Evolutionary conservation across 2,329 filamentous ascomycete species (phyloP), one percentile per base, ranked within the genome.

Genomic region (Plectosphaerella cucumerina): DNA sequence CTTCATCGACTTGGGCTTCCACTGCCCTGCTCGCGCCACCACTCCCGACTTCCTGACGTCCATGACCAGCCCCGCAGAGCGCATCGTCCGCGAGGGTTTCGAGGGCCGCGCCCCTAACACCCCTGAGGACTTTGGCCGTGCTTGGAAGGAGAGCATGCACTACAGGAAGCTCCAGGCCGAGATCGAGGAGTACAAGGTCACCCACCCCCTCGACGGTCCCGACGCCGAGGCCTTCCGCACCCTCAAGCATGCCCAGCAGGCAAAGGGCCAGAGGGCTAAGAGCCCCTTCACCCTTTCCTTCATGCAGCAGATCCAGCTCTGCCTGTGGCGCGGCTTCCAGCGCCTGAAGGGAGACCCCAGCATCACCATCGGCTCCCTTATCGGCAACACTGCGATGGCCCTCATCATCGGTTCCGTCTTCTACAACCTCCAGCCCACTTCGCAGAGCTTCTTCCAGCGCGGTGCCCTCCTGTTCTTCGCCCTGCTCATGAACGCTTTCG

Each of bases 231-330:
- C 68, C 14, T 84, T 84, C 73, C 78, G 80, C 54, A 74, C 71
- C n/a, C 74, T 72, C 50, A 77, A 71, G 67, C 67, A 71, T 48
- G 72, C 72, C 14, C 77, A 82, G 64, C 80, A 84, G 63, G 78
- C 82, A 56, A 79, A 74, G 62, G 62, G 70, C 23, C 77, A 80
- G 63, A 86, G 89, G 3, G 67, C 77, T 46, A 82, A 82, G 65
- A 95, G 90, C 1, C 90, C 92, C 0, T 96, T 86, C 67, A 96
- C 90, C 1, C 74, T 96, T 35, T 93, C 90, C 0, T 89, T 86
- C 58, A 47, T 53, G 4, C 85, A 92, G 67, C 92, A 97, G 67
- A 69, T 96, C 56, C 66, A 78, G 53, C 82, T 97, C 12, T 96
- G 91, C 65, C 73, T 96, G 46, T 85, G 84, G 75, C 86, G 92